phyloP scores from a whole-genome alignment of 148 eudicot species.

The Spergularia marina region DNA sequence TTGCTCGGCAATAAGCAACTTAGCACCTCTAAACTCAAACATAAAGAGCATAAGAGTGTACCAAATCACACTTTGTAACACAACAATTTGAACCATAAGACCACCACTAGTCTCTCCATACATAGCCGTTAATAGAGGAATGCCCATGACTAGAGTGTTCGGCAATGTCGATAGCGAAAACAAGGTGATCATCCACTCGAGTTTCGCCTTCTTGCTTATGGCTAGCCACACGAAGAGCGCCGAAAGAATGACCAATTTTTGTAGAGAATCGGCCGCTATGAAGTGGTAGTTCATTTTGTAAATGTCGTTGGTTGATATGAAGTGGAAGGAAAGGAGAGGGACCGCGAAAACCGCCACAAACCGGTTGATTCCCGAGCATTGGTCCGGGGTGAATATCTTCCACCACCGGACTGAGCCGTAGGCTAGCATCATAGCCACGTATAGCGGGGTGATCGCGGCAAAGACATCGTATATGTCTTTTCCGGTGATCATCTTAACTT shows the following conservation, averaged over 20 bases:
- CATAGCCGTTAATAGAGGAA: conserved; percentile 83
- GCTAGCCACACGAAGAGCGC: conserved; percentile 70
- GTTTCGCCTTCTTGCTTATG: conserved; percentile 51
- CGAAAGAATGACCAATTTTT: conserved; percentile 60
- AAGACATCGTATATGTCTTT: conserved; percentile 89
- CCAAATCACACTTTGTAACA: conserved; percentile 85
- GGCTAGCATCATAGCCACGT: conserved; percentile 92
- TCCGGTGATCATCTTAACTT: conserved; percentile 59
- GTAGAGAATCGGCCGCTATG: conserved; percentile 82
- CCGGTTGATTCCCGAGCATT: conserved; percentile 95
- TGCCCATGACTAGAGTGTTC: conserved; percentile 94
- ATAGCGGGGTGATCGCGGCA: conserved; percentile 77
- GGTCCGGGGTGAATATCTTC: conserved; percentile 97
- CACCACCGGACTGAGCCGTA: conserved; percentile 97
- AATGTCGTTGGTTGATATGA: conserved; percentile 80
- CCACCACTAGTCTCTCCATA: conserved; percentile 76
- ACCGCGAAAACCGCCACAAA: conserved; percentile 94
- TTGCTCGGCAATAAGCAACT: conserved; percentile 73
- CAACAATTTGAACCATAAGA: conserved; percentile 93
- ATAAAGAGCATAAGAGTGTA: conserved; percentile 84
- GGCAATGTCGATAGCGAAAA: conserved; percentile 89
- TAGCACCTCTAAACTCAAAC: conserved; percentile 90
- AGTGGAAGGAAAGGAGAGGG: conserved; percentile 86
- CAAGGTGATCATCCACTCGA: conserved; percentile 91
- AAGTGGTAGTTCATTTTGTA: conserved; percentile 90